Conservation (phyloP, 2,329 filamentous ascomycete genomes). For the Coniella vitis region DNA sequence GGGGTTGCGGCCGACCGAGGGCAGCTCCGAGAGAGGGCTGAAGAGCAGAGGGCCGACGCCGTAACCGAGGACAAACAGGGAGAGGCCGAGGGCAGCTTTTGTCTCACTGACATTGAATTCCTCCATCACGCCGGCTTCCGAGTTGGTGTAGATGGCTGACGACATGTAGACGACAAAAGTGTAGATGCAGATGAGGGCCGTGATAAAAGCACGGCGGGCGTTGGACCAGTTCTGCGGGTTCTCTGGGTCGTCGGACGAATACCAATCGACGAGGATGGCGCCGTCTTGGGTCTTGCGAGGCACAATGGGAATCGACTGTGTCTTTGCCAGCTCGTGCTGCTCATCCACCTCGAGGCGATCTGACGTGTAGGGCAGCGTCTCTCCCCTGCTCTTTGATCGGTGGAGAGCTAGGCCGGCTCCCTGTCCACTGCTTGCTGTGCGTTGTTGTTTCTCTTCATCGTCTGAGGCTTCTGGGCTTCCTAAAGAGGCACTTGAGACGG, state of each 20-base stretch:
- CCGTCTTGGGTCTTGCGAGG: slow-evolving; percentile 24
- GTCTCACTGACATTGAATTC: slow-evolving; percentile 42
- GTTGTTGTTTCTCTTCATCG: slow-evolving; percentile 21
- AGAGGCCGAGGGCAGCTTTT: slow-evolving; percentile 44
- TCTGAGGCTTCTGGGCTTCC: slow-evolving; percentile 7
- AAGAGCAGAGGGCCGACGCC: slow-evolving; percentile 44
- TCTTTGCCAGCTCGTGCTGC: slow-evolving; percentile 22
- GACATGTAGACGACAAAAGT: slow-evolving; percentile 39
- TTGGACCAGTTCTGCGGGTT: slow-evolving; percentile 46
- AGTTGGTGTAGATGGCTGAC: slow-evolving; percentile 33
- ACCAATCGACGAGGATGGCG: slow-evolving; percentile 30
- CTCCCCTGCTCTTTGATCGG: slow-evolving; percentile 20
- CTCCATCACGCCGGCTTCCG: slow-evolving; percentile 35
- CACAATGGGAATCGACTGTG: slow-evolving; percentile 23
- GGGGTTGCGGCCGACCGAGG: slow-evolving; percentile 54
- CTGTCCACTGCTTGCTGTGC: slow-evolving; percentile 12
- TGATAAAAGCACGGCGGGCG: slow-evolving; percentile 29
- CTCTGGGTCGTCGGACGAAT: slow-evolving; percentile 40
- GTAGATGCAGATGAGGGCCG: slow-evolving; percentile 37
- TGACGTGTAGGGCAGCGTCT: slow-evolving; percentile 21
- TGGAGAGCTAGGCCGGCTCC: slow-evolving; percentile 15
- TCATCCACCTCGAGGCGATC: slow-evolving; percentile 21
- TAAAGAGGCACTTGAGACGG: slow-evolving; percentile 4
- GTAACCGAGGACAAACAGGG: slow-evolving; percentile 46
- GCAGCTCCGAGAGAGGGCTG: slow-evolving; percentile 52